A percentile compares a stretch with the other conserved stretches of the same genome.
These are phyloP conservation scores for Rutidosis leptorrhynchoides DNA, from an alignment of 129 eudicot species.

Conservation along the genomic window DNA sequence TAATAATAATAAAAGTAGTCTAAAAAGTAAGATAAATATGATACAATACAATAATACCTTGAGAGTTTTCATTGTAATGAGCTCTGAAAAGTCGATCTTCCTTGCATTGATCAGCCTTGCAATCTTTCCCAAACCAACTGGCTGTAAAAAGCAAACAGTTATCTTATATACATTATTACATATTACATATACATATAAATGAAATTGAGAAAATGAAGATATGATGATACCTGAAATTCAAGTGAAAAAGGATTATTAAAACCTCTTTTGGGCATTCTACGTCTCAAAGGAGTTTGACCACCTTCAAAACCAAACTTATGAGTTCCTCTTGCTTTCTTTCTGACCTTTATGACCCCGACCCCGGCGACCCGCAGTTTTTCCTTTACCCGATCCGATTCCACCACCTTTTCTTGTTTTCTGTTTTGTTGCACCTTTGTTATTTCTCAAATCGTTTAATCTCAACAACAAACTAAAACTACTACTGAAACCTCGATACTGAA, in stretches of 20 bases:
- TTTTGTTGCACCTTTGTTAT: conserved; percentile 73
- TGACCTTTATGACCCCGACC: conserved; percentile 99
- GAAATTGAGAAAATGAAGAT: neutral
- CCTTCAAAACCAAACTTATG: conserved; percentile 93
- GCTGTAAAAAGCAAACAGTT: conserved; percentile 45
- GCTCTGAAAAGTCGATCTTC: conserved; percentile 87
- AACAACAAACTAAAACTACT: no score
- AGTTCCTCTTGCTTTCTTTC: conserved; percentile 92
- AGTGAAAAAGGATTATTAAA: conserved; percentile 90
- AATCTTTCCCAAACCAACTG: conserved; percentile 93
- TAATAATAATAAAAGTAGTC: neutral
- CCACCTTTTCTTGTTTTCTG: conserved; percentile 96
- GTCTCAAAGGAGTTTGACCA: conserved; percentile 91
- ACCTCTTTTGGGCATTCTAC: conserved; percentile 88
- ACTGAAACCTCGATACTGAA: conserved; percentile 39
- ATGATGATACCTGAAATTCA: conserved; percentile 80
- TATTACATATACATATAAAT: no score
- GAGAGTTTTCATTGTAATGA: conserved; percentile 93
- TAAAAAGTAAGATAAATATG: neutral
- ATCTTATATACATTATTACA: neutral
- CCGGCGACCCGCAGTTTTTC: conserved; percentile 97
- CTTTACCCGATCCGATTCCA: conserved; percentile 98
- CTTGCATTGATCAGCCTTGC: conserved; percentile 92
- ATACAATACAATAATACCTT: conserved; percentile 42
- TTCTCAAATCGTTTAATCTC: conserved; percentile 80